These are phyloP conservation scores for Spatholobus suberectus DNA, from an alignment of 306 rosid species.

Conservation along the genomic window DNA sequence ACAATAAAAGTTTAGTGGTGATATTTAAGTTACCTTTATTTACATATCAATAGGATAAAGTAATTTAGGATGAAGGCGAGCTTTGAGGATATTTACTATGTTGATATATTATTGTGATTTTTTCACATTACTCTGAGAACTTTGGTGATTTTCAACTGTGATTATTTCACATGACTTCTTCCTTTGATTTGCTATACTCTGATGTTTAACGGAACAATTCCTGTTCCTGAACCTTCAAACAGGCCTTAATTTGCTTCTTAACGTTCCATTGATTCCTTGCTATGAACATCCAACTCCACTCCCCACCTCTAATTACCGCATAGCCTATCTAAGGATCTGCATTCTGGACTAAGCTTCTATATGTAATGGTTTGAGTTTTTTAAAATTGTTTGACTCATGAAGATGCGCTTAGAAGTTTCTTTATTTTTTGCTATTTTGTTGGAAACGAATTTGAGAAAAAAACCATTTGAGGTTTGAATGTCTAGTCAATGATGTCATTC, in stretches of 20 bases:
- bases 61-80: not conserved
- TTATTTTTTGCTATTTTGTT: not conserved
- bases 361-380: not conserved
- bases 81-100: too few relatives aligned
- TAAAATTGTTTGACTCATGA: not conserved
- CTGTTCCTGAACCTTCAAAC: not conserved
- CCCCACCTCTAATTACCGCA: not conserved
- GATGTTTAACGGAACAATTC: not conserved
- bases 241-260: not conserved
- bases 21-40: not conserved
- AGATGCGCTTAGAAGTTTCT: not conserved
- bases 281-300: not conserved
- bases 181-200: not conserved
- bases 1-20: not conserved
- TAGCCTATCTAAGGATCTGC: slow-evolving; percentile 1
- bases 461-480: not conserved
- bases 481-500: not conserved
- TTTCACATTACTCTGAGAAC: too few relatives aligned
- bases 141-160: too few relatives aligned
- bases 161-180: not conserved
- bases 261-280: not conserved
- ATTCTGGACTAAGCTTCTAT: not conserved
- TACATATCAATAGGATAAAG: not conserved
- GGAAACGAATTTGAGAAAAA: not conserved
- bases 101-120: too few relatives aligned